Evolutionary conservation across 2,329 filamentous ascomycete genomes (phyloP), one percentile per base, ranked within the genome.

Genomic region (Beauveria sp.): DNA sequence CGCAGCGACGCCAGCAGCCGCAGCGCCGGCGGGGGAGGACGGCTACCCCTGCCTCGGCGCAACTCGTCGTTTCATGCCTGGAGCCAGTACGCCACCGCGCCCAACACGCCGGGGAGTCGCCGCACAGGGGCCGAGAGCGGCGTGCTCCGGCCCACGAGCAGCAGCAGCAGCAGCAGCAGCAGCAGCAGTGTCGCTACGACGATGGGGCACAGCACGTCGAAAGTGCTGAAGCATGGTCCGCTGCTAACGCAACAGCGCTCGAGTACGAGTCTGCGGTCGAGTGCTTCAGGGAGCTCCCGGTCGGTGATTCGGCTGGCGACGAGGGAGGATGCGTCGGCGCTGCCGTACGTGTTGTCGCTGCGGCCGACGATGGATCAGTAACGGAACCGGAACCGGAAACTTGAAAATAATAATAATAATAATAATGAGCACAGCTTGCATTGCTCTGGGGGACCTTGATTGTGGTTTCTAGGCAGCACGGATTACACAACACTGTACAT

Each of bases 221-320:
- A 46, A 26, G 16, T 34, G n/a, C 28, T 46, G 34, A 77, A 75
- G 67, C 75, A 75, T 2, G 72, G 77, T 22, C 73, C 73, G 74
- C 40, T 81, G 78, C 63, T 67, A 70, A 5, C 65, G 70, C 24
- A 75, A 72, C 72, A 73, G 49, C 67, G 72, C 16, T 78, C 76
- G 2, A 76, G 70, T 38, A 66, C 71, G 16, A 81, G 77, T 58
- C 63, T 77, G 40, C 72, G 75, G 38, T 76, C 77, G 28, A 70
- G 68, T 24, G 68, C 67, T 5, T 77, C 75, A 14, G 71, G 67
- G 26, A 72, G 69, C 58, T 74, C 73, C 2, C 75, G 72, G 7
- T 80, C 77, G 6, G 78, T 83, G 5, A 81, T 83, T 49, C 75
- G 81, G 8, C 71, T 83, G 34, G 75, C 79, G 14, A 78, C 72